Percentiles rank a stretch among this genome's conserved stretches.
Conservation (phyloP, 225 moss, liverwort and hornwort genomes). For the Ulota crispa region DNA sequence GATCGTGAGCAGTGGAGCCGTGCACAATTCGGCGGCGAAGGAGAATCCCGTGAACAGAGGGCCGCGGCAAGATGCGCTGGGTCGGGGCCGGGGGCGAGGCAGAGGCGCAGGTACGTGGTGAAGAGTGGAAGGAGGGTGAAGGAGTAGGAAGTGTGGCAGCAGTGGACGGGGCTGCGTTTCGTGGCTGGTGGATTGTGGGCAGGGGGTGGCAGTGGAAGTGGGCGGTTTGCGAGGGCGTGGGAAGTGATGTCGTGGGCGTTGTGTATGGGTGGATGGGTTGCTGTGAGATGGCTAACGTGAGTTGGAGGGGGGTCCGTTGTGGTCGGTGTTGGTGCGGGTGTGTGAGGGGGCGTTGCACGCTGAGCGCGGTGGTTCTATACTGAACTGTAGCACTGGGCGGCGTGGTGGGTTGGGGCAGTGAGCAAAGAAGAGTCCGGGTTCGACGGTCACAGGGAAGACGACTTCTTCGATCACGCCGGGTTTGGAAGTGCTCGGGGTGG, state of each 20-base stretch:
- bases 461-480: conserved; percentile 84
- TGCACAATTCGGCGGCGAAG: conserved; percentile 68
- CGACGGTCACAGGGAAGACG: conserved; percentile 87
- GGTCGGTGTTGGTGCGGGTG: background rate
- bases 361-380: background rate
- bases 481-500: conserved; percentile 52
- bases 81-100: conserved; percentile 83
- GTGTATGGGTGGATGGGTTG: background rate
- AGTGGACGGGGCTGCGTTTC: background rate
- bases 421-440: conserved; percentile 79
- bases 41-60: conserved; percentile 60
- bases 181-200: background rate
- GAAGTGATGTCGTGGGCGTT: background rate
- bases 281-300: background rate
- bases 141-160: background rate
- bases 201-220: background rate
- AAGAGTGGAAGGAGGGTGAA: background rate
- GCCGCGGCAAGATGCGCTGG: conserved; percentile 63
- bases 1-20: conserved; percentile 91
- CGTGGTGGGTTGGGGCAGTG: conserved; percentile 24
- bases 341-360: background rate
- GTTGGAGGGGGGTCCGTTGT: background rate
- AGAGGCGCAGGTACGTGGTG: conserved; percentile 64
- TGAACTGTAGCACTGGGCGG: background rate
- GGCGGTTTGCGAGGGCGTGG: background rate